Evolutionary conservation across 306 rosid genomes (phyloP).

Genomic region (Malus asiatica): DNA sequence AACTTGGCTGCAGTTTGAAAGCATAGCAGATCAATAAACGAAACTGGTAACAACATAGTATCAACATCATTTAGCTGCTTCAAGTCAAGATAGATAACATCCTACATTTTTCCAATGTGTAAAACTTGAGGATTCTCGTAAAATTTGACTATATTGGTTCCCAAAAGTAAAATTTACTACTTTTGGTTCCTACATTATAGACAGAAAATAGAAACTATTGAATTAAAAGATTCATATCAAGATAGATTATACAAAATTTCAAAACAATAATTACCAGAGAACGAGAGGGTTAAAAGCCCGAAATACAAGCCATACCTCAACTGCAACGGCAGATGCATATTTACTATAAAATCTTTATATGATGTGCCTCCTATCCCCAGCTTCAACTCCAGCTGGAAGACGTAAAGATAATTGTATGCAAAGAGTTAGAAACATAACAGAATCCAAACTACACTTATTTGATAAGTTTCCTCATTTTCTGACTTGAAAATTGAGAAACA

Average conservation of each 20-base stretch:
- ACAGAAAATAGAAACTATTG: not conserved
- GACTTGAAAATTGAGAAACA: not conserved
- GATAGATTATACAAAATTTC: not conserved
- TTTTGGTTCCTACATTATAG: not conserved
- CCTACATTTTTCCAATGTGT: not conserved
- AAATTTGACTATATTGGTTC: not conserved
- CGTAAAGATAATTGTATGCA: not conserved
- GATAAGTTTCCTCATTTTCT: not conserved
- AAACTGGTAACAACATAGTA: constrained; percentile 2
- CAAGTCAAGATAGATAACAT: not conserved
- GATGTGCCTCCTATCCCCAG: constrained; percentile 97
- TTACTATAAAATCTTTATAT: constrained; percentile 74
- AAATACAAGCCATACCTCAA: constrained; percentile 59
- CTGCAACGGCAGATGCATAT: constrained; percentile 83
- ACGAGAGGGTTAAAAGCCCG: not conserved
- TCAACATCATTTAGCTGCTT: constrained; percentile 7
- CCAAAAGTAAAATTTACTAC: not conserved
- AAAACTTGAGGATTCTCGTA: not conserved
- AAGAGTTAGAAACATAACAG: constrained; percentile 6
- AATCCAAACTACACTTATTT: not conserved
- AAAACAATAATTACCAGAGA: not conserved
- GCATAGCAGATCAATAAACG: not conserved
- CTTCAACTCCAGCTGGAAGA: constrained; percentile 83
- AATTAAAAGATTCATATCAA: not conserved
- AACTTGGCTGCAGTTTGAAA: constrained; percentile 66